Evolutionary conservation across 1,284 basidiomycete genomes (phyloP).

Genomic region (Mycosarcoma mackinlayi): DNA sequence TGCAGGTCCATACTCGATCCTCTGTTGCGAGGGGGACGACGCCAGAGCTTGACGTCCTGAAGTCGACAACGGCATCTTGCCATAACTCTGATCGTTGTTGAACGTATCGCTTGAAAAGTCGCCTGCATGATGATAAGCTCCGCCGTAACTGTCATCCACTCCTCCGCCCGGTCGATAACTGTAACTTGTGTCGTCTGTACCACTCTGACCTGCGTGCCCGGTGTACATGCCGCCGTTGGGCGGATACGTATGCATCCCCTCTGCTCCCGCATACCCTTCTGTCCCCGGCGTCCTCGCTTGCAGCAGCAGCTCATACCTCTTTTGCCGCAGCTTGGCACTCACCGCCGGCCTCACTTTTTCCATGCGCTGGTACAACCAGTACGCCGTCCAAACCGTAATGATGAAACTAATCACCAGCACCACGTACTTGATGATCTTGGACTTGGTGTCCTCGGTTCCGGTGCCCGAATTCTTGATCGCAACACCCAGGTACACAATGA

Average conservation of each 20-base stretch:
- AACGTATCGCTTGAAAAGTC: constrained; percentile 21
- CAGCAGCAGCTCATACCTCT: constrained; percentile 71
- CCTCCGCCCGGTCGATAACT: neutral
- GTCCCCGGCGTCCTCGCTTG: constrained; percentile 37
- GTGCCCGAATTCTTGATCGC: constrained; percentile 57
- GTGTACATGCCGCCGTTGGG: constrained; percentile 3
- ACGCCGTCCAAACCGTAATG: constrained; percentile 81
- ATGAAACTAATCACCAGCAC: constrained; percentile 69
- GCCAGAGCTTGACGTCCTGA: too few species aligned
- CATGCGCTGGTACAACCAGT: constrained; percentile 84
- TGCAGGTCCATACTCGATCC: too few species aligned
- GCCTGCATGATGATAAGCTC: neutral
- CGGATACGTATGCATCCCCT: constrained; percentile 16
- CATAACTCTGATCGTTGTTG: neutral
- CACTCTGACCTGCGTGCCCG: neutral
- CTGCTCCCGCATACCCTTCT: constrained; percentile 20
- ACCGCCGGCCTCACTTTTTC: constrained; percentile 79
- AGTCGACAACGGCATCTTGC: neutral
- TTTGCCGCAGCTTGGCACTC: constrained; percentile 73
- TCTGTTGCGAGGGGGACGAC: too few species aligned
- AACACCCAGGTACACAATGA: constrained; percentile 65
- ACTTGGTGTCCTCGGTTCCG: constrained; percentile 54
- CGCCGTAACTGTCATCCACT: constrained; percentile 10
- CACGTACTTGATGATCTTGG: constrained; percentile 64
- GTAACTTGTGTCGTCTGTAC: constrained; percentile 7